A percentile compares a stretch with the other conserved stretches of the same genome.
Evolutionary conservation across 306 rosid genomes (phyloP).

Genomic region (Medicago lupulina): DNA sequence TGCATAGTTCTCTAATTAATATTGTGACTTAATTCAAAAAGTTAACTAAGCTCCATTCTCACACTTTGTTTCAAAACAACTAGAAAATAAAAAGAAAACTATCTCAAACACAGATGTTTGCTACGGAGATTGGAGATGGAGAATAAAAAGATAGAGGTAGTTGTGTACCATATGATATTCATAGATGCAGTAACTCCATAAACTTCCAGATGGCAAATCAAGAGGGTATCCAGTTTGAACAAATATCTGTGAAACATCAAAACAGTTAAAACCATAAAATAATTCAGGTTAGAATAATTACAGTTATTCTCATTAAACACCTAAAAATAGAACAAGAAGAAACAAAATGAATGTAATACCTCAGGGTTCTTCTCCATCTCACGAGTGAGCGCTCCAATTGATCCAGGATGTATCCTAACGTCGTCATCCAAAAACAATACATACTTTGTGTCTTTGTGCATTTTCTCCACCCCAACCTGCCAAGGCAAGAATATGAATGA

Average conservation of each 20-base stretch:
- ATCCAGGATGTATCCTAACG: conserved; percentile 96
- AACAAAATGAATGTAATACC: conserved; percentile 47
- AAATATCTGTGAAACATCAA: conserved; percentile 73
- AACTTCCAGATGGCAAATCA: conserved; percentile 96
- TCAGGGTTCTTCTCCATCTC: conserved; percentile 94
- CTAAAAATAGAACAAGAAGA: conserved; percentile 1
- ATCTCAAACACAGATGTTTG: conserved; percentile 21
- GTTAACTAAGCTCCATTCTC: conserved; percentile 12
- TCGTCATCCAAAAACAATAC: conserved; percentile 92
- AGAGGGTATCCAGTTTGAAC: conserved; percentile 99
- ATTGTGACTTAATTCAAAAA: conserved; percentile 15
- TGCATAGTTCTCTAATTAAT: conserved; percentile 27
- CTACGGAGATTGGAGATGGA: conserved; percentile 27
- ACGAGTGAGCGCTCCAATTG: conserved; percentile 87
- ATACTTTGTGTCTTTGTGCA: conserved; percentile 88
- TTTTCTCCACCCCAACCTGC: conserved; percentile 93
- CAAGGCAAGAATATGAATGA: conserved; percentile 30
- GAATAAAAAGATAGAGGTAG: background rate
- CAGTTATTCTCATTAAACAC: conserved; percentile 13
- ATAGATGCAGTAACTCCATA: conserved; percentile 96
- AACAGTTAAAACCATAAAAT: conserved; percentile 40
- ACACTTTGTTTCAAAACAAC: conserved; percentile 30
- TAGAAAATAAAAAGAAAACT: conserved; percentile 24
- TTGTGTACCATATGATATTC: conserved; percentile 93
- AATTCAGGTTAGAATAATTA: conserved; percentile 18